A percentile compares a stretch with the other conserved stretches of the same genome.
Conservation (phyloP, 805 yeast species). For the Ascoidea tarda region DNA sequence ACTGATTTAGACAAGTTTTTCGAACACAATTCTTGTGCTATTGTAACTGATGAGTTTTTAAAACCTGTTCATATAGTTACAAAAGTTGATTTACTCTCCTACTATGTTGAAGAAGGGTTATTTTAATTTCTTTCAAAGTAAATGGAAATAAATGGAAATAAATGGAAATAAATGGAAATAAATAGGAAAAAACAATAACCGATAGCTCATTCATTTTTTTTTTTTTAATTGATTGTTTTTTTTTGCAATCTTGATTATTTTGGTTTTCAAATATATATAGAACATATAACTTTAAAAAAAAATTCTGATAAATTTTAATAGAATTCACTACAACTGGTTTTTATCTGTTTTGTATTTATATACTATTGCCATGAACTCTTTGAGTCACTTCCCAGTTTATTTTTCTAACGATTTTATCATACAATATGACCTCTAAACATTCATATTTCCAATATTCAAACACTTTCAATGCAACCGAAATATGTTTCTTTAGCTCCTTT, state of each 20-base stretch:
- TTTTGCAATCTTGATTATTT: too few relatives aligned
- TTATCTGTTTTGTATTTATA: too few relatives aligned
- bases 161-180: too few relatives aligned
- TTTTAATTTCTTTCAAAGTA: background rate
- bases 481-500: conserved; percentile 4
- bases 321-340: too few relatives aligned
- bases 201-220: too few relatives aligned
- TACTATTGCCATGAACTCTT: too few relatives aligned
- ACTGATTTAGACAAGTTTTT: conserved; percentile 62
- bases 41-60: conserved; percentile 57
- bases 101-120: conserved; percentile 9
- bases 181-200: too few relatives aligned
- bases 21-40: conserved; percentile 74
- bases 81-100: conserved; percentile 67
- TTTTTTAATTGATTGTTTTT: too few relatives aligned
- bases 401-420: background rate
- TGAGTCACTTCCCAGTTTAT: background rate
- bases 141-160: too few relatives aligned
- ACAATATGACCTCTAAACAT: conserved; percentile 1
- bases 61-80: conserved; percentile 78
- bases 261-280: too few relatives aligned
- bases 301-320: too few relatives aligned
- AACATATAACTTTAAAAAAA: too few relatives aligned
- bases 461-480: background rate
- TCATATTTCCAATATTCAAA: conserved; percentile 9